Evolutionary conservation across 345 rosid species (phyloP).

Genomic region (Salix suchowensis): DNA sequence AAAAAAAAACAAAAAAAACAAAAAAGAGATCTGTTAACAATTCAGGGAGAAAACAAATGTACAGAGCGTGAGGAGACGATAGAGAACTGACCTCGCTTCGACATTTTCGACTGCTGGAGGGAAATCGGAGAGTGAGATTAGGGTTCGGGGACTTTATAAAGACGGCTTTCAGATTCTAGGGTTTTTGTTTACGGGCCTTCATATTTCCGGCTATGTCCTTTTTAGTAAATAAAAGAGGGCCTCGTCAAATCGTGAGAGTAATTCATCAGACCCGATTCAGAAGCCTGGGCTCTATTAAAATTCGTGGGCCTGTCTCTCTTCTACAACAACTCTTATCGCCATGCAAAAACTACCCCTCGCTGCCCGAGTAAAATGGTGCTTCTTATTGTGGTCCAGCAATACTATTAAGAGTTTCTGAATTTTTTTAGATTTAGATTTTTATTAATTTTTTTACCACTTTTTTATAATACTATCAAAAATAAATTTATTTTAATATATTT

Average conservation of each 20-base stretch:
- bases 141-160: conserved; percentile 26
- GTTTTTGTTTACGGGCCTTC: conserved; percentile 15
- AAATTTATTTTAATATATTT: too few species aligned
- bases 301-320: background rate
- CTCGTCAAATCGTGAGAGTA: background rate
- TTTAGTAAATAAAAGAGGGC: background rate
- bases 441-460: too few species aligned
- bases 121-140: background rate
- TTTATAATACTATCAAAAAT: too few species aligned
- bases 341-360: too few species aligned
- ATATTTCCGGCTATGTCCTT: background rate
- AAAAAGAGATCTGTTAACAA: too few species aligned
- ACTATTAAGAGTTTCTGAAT: too few species aligned
- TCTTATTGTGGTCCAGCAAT: too few species aligned
- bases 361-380: too few species aligned
- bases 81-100: conserved; percentile 67
- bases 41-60: background rate
- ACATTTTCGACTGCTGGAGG: conserved; percentile 54
- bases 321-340: background rate
- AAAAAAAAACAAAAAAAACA: too few species aligned
- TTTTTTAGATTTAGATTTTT: too few species aligned
- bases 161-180: conserved; percentile 11
- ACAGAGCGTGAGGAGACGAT: background rate
- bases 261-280: too few species aligned
- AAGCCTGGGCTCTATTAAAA: too few species aligned